Base-by-base conservation (phyloP, 2,329 filamentous ascomycete species). In the Aspergillus glaucus region DNA sequence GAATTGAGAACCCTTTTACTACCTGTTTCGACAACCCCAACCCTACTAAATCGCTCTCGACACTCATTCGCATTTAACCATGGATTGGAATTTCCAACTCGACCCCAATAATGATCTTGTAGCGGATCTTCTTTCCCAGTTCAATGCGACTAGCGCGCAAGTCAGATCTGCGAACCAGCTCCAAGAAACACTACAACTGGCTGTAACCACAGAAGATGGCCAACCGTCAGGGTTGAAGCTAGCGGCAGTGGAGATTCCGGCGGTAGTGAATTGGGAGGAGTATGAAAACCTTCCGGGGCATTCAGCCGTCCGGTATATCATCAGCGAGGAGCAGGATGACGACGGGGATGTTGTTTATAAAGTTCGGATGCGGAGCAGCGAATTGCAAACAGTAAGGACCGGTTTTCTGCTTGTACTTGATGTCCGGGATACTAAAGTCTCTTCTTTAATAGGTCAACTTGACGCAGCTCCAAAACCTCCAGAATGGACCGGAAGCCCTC, bases 251-350 rank as follows among this genome's bases (percentile, higher is more conserved):
- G 53, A 66, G 26, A 50, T 70, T 10, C 69, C 70, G 8, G 41
- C 17, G 1, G 45, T 69, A 4, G 45, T 58, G 4, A 59, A 69
- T 37, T 51, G 54, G 17, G 55, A 64, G 9, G 63, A 68, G 17
- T 74, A 71, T 53, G 58, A 68, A 12, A 69, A 59, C 47, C 56
- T 73, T 12, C 68, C 69, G 1, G 69, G 69, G 9, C 68, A 72
- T 53, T 70, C 64, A 47, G 52, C 55, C 6, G 64, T 65, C 10
- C 56, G 55, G 15, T 59, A 58, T 24, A 54, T 73, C 44, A 55
- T 70, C 43, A 49, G 54, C 21, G 53, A 71, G 30, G 56, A 55
- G 15, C 55, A 53, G 37, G 52, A 59, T 21, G 45, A 50, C 6
- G 48, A 51, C n/a, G 41, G 51, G 17, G 56, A 57, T 17, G 48